Base-by-base conservation (phyloP, 1,284 basidiomycete genomes). In the Inonotus hispidus region DNA sequence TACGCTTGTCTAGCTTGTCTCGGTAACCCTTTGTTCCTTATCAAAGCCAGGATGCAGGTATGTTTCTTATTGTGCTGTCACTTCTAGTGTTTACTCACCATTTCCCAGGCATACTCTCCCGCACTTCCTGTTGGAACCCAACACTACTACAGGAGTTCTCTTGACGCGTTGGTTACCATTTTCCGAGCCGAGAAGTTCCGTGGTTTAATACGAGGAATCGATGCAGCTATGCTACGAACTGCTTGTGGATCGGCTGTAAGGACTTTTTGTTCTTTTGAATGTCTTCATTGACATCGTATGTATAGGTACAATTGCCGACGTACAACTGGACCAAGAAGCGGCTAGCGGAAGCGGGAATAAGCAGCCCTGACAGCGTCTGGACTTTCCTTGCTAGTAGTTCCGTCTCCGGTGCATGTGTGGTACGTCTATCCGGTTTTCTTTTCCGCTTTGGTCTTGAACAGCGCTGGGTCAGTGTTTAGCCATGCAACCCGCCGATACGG, bases 21-120 rank as follows among this genome's bases (percentile, higher is more conserved):
- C 38, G 96, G 96, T 53, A 98, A 96, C 69, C 96, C 97, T 0
- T 78, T 99, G 16, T 99, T 97, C 77, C 79, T 99, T 56, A 87
- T 99, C 71, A 99, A 99, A 77, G 96, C 96, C 6, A 85, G 96
- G 52, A 96, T 98, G 87, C 96, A 99, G 79, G 90, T 89, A 25
- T 67, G 79, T 69, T 52, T 55, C 49, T 19, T 41, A 3, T 19
- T 10, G 25, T 16, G 14, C 16, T 21, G 32, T n/a, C 32, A n/a
- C 41, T 41, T 6, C 37, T 57, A 35, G 56, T 37, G 54, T 21
- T 46, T 32, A 1, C 59, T 1, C n/a, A 37, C 38, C 27, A 37
- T 49, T n/a, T 3, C 16, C n/a, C 64, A 89, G 85, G 95, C 94
- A 35, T 97, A 93, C 75, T 95, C 94, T 0, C 93, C 95, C 19